Base-by-base conservation (phyloP, 1,139 yeast genomes). In the Candida anutae region DNA sequence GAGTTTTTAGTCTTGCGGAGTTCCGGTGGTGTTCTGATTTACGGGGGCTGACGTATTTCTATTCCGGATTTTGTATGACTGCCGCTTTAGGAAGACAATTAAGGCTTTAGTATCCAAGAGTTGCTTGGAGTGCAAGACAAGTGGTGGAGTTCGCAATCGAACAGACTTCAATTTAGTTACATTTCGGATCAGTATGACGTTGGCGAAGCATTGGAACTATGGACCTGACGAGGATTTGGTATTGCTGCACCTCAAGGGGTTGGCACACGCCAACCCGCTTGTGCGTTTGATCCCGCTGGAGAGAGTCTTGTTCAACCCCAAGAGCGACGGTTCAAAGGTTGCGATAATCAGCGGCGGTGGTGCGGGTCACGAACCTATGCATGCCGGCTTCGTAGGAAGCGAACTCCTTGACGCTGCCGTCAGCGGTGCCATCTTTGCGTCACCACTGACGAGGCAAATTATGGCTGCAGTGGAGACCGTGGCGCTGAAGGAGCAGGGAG, bases 341-440 rank as follows among this genome's bases (percentile, higher is more conserved):
- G 70, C 85, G 4, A 45, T 88, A 29, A 59, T 88, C 16, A 77
- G 95, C 25, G 95, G 96, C 32, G 97, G 97, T 31, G 97, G 97
- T 17, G 77, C 90, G 6, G 97, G 97, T 21, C 97, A 88, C 50
- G 96, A 88, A 54, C 96, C 96, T 17, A 66, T 88, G 6, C 95
- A 87, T 48, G 90, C 83, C 4, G 96, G 95, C 0, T 87, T 75
- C 48, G 90, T 88, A 10, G 96, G 96, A 5, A 66, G 71, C 16
- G 90, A 90, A 29, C 60, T 81, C 45, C 55, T 88, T 24, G 85
- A 82, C 44, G 94, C 81, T 21, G 96, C 95, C 2, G 95, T 87
- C 6, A 75, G 85, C 30, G 96, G 97, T 19, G 74, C 81, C 24
- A 69, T 84, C 13, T 88, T 88, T 60, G 95, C 96, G 0, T 83